These are phyloP conservation scores for Xanthoconium separans DNA, from an alignment of 1,284 basidiomycete genomes.

Conservation along the genomic window DNA sequence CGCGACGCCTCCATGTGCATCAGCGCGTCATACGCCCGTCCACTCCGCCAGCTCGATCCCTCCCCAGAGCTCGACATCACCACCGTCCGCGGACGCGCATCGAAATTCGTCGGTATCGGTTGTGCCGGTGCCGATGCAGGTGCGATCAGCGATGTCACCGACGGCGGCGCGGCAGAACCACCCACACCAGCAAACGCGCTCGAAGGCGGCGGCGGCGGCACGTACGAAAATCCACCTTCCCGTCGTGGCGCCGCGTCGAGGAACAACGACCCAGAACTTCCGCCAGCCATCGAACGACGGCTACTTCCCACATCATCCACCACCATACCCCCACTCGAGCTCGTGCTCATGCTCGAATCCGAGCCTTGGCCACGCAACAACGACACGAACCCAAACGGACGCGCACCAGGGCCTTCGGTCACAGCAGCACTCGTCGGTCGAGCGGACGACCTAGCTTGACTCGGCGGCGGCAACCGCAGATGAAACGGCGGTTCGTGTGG, in stretches of 20 bases:
- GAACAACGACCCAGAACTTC: slow-evolving; percentile 5
- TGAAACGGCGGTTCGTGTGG: slow-evolving; percentile 10
- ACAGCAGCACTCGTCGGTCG: slow-evolving; percentile 3
- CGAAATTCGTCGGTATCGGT: slow-evolving; percentile 1
- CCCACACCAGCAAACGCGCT: slow-evolving; percentile 5
- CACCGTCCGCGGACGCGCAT: slow-evolving; percentile 10
- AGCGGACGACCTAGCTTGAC: slow-evolving; percentile 3
- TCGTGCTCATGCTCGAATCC: slow-evolving; percentile 9
- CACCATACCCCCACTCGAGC: slow-evolving; percentile 7
- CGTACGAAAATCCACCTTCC: slow-evolving; percentile 12
- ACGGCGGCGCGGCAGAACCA: background rate
- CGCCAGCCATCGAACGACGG: slow-evolving; percentile 9
- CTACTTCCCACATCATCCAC: slow-evolving; percentile 11
- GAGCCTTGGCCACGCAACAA: slow-evolving; percentile 17
- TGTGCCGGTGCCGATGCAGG: background rate
- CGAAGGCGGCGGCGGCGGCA: slow-evolving; percentile 15
- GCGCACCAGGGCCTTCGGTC: slow-evolving; percentile 10
- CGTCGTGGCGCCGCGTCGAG: slow-evolving; percentile 11
- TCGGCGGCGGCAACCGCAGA: slow-evolving; percentile 7
- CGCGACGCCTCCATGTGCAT: slow-evolving; percentile 13
- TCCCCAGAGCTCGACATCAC: slow-evolving; percentile 12
- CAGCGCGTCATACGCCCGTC: slow-evolving; percentile 10
- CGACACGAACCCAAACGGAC: slow-evolving; percentile 16
- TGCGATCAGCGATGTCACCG: background rate
- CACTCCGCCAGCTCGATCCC: slow-evolving; percentile 11